A percentile compares a stretch with the other conserved stretches of the same genome.
Evolutionary conservation across 2,329 filamentous ascomycete genomes (phyloP).

Genomic region (Exophiala calicioides): DNA sequence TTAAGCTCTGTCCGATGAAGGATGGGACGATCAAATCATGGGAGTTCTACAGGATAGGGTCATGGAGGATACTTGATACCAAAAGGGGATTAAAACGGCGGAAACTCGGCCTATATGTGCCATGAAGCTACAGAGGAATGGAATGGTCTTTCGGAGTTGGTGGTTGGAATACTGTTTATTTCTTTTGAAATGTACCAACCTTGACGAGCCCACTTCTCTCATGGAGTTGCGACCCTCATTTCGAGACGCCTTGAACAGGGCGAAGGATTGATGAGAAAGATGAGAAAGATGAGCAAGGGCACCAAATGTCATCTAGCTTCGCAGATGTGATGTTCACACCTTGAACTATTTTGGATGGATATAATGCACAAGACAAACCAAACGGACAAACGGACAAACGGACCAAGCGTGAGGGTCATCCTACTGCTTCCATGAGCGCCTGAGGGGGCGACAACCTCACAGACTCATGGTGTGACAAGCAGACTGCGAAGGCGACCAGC

Average conservation of each 20-base stretch:
- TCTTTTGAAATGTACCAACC: slow-evolving; percentile 5
- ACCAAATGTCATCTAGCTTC: no score
- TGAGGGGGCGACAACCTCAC: no score
- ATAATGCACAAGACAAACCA: no score
- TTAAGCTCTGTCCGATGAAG: slow-evolving; percentile 46
- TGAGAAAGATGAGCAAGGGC: no score
- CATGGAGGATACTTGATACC: slow-evolving; percentile 13
- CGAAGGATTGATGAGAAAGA: neutral
- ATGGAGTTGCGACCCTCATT: slow-evolving; percentile 11
- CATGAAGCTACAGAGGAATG: neutral
- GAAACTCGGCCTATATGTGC: slow-evolving; percentile 1
- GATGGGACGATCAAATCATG: neutral
- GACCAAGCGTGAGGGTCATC: no score
- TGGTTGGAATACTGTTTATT: neutral
- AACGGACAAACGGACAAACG: no score
- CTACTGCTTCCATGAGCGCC: no score
- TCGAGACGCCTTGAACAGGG: neutral
- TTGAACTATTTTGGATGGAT: no score
- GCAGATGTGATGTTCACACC: no score
- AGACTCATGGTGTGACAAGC: no score
- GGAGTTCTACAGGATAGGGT: slow-evolving; percentile 10
- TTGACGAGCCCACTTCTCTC: neutral
- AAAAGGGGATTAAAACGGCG: slow-evolving; percentile 15
- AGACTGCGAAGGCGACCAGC: no score
- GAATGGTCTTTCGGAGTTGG: slow-evolving; percentile 3